Evolutionary conservation across 805 yeast genomes (phyloP), one percentile per base, ranked within the genome.

Genomic region (Millerozyma acaciae): DNA sequence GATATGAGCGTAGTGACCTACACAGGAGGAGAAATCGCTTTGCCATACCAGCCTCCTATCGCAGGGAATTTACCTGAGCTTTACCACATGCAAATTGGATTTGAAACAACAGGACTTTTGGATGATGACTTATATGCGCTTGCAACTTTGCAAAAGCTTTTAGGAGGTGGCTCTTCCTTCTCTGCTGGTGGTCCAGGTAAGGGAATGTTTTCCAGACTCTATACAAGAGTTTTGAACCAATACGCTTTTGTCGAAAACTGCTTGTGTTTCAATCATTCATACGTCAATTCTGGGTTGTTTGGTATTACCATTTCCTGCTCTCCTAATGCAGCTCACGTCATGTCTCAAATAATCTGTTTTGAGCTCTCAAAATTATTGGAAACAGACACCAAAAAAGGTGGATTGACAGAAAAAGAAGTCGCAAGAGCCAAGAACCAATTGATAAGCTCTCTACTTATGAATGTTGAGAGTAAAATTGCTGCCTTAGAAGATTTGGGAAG

Each of bases 161-260:
- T 93, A 9, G 98, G 98, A 26, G 97, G 97, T 22, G 98, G 97
- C 37, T 95, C 96, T 4, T 88, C 97, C 1, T 93, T 93, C 53
- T 81, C 94, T 13, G 97, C 98, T 7, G 98, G 98, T 44, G 98
- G 98, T 0, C 98, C 98, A 12, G 98, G 98, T 34, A 93, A 93
- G 60, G 98, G 98, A 4, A 89, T 93, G 97, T 93, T 88, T 56
- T 86, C 96, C 4, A 73, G 97, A 38, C 75, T 94, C 16, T 93
- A 88, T 65, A 86, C 96, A 0, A 78, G 88, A 47, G 95, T 93
- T 2, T 69, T 93, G 53, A 90, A 90, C 60, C 93, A 83, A 55
- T 85, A 84, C 54, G 95, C 94, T 24, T 89, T 83, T 55, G 79
- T 93, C 32, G 98, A 93, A 53, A 81, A 84, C 49, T 87, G 96